Percentiles rank a stretch among this genome's conserved stretches.
phyloP scores from a whole-genome alignment of 208 protist genomes.

The Crithidia thermophila region DNA sequence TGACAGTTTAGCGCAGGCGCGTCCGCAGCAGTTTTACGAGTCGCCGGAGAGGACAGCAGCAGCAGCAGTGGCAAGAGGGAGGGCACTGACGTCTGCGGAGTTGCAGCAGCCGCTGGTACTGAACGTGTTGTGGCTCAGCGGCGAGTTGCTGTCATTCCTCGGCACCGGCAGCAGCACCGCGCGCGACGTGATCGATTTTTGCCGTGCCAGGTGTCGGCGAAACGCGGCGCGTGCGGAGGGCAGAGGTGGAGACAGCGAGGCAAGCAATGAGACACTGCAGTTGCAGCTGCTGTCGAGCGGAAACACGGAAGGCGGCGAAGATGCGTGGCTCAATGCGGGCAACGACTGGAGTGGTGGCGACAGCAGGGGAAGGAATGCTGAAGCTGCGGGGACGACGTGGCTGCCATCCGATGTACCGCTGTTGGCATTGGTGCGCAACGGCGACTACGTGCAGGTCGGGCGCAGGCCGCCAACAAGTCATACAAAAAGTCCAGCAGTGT shows the following conservation, averaged over 20 bases:
- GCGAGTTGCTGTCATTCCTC: neutral
- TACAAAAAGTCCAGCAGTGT: neutral
- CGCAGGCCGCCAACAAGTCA: too few relatives aligned
- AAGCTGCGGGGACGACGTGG: neutral
- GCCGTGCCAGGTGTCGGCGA: neutral
- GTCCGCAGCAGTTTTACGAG: too few relatives aligned
- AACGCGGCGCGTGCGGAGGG: neutral
- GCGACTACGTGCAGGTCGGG: conserved; percentile 5
- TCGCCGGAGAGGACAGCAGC: neutral
- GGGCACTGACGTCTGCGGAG: neutral
- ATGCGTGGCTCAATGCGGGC: too few relatives aligned
- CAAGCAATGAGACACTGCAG: neutral
- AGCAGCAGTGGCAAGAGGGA: neutral
- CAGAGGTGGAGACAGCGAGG: neutral
- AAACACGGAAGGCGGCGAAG: too few relatives aligned
- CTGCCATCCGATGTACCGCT: conserved; percentile 4
- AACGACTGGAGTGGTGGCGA: too few relatives aligned
- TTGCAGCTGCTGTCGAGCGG: neutral
- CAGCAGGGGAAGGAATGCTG: too few relatives aligned
- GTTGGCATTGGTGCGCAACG: neutral
- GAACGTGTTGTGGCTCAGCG: conserved; percentile 3
- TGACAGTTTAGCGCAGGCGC: too few relatives aligned
- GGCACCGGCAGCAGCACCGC: conserved; percentile 11
- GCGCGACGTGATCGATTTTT: conserved; percentile 7
- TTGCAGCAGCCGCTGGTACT: neutral